Percentiles rank a stretch among this genome's conserved stretches.
Conservation (phyloP, 1,284 basidiomycete species). For the Marasmius oreades region DNA sequence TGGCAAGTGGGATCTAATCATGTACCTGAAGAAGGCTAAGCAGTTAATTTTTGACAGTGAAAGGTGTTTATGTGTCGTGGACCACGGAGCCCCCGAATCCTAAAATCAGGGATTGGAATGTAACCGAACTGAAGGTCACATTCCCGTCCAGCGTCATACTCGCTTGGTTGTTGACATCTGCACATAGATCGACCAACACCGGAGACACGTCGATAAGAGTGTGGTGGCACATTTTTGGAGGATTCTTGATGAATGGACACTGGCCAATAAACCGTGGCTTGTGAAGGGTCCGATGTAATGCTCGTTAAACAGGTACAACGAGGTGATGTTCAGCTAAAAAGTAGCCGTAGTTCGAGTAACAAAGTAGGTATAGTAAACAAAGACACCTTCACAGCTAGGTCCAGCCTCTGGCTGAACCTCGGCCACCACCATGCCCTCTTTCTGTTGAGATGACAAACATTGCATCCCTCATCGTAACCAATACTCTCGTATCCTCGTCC, state of each 20-base stretch:
- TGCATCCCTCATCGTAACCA: conserved; percentile 72
- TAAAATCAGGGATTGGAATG: conserved; percentile 95
- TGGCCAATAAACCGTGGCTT: conserved; percentile 74
- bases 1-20: conserved; percentile 47
- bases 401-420: conserved; percentile 70
- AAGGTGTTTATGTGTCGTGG: conserved; percentile 92
- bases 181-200: conserved; percentile 73
- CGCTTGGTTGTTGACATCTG: background rate
- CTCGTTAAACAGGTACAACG: background rate
- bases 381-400: conserved; percentile 30
- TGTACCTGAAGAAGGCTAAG: no score
- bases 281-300: conserved; percentile 33
- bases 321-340: background rate
- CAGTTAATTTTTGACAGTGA: conserved; percentile 52
- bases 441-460: conserved; percentile 79
- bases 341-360: background rate
- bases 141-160: background rate
- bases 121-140: conserved; percentile 83
- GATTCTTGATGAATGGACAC: conserved; percentile 82
- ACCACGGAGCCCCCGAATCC: conserved; percentile 86
- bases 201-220: conserved; percentile 93
- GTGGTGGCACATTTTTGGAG: conserved; percentile 96
- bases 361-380: background rate
- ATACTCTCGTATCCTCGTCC: conserved; percentile 52
- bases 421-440: conserved; percentile 72